Evolutionary conservation across 2,329 filamentous ascomycete species (phyloP), one percentile per base, ranked within the genome.

Genomic region (Clathrospora elynae): DNA sequence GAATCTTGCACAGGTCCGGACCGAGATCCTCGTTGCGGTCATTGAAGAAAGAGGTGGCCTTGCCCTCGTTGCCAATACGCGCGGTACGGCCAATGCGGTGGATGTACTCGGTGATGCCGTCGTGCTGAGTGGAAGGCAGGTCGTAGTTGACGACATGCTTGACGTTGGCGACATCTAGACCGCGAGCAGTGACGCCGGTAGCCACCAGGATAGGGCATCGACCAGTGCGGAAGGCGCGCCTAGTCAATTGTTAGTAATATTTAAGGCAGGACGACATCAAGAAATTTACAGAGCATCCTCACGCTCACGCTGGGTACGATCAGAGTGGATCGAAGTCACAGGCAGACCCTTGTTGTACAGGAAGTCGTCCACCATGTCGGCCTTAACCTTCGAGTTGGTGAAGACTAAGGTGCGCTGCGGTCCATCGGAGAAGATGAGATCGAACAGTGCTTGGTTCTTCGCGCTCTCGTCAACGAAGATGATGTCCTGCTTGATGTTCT

Each of bases 81-180:
- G 88, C 93, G 56, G 93, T 99, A 48, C 93, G 91, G 50, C 93
- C 93, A 65, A 97, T 97, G 9, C 93, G 89, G 65, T 99, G 93
- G 17, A 87, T 84, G 59, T 97, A 99, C 67, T 97, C 93, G 34
- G 88, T 84, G 42, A 96, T 95, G 2, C 91, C 92, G n/a, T 90
- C 90, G 57, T 92, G 80, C 1, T 83, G 75, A 29, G 77, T 72
- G 4, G 78, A 83, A 0, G 92, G 92, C 2, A 97, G 75, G 49
- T 97, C 91, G 58, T 85, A 97, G 73, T 99, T 97, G 78, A 99
- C 86, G 47, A 99, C 87, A 53, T 96, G 90, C 75, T 85, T 83
- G 5, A 97, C 86, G 53, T 93, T 90, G 44, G 82, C 82, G 23
- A 96, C 86, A 57, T 97, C 91, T 22, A 96, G 84, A 5, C 93